These are phyloP conservation scores for Jimgerdemannia lactiflua DNA, from an alignment of 192 early-diverging fungal genomes.

Conservation along the genomic window DNA sequence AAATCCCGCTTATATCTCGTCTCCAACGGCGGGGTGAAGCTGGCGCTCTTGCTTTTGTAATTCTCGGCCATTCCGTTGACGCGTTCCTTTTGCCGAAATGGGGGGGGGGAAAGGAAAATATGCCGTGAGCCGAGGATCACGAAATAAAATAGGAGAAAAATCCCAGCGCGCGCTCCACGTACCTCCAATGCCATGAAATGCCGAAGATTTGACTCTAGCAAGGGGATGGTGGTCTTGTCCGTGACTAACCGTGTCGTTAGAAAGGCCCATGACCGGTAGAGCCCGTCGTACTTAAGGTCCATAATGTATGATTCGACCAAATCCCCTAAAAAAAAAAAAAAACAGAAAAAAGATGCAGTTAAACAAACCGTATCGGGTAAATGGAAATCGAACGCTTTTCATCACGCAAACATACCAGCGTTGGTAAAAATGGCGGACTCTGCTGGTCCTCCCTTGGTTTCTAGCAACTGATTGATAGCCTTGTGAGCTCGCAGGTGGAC, in stretches of 20 bases:
- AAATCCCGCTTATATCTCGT: too few relatives aligned
- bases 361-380: too few relatives aligned
- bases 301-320: not conserved
- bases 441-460: not conserved
- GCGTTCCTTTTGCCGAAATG: too few relatives aligned
- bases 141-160: too few relatives aligned
- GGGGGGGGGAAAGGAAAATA: too few relatives aligned
- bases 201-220: constrained; percentile 6
- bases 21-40: too few relatives aligned
- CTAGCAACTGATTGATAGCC: not conserved
- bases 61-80: too few relatives aligned
- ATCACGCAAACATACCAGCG: constrained; percentile 4
- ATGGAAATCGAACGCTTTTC: too few relatives aligned
- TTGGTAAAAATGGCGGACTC: constrained; percentile 8
- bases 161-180: too few relatives aligned
- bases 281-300: constrained; percentile 1
- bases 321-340: not conserved
- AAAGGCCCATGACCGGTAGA: constrained; percentile 9
- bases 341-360: too few relatives aligned
- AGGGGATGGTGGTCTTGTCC: constrained; percentile 8
- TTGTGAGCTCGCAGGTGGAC: not conserved
- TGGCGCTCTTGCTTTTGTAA: too few relatives aligned
- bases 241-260: constrained; percentile 3
- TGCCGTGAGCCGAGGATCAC: too few relatives aligned
- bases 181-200: constrained; percentile 18